Base-by-base conservation (phyloP, 2,329 filamentous ascomycete species). In the Talaromyces sp. region DNA sequence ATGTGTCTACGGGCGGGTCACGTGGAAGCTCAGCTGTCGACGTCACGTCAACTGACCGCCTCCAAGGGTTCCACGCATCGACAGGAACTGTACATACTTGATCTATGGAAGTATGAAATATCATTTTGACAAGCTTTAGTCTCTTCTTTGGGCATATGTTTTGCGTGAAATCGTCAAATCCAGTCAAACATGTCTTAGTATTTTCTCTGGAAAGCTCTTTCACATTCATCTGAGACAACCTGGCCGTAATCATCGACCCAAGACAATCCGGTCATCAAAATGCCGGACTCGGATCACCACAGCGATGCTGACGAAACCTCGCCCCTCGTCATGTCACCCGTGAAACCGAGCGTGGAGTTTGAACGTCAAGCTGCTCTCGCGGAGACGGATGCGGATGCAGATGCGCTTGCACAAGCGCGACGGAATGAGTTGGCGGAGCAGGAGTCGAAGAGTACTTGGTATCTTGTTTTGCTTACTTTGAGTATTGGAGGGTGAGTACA, bases 401-500 rank as follows among this genome's bases (percentile, higher is more conserved):
- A 19, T 29, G 43, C 64, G 67, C 38, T 67, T 65, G 36, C 34
- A 5, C 31, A 60, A 8, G 47, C 15, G 25, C 43, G 62, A 67
- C 61, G 69, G 64, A 17, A 82, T 78, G 63, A 25, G n/a, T 22
- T 63, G 36, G 49, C 53, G 7, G 85, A 92, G 72, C 83, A 86
- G 63, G 73, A 69, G 56, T 72, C 90, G 27, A 96, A 93, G 83
- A 93, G 91, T 77, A 82, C 89, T 54, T 92, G 89, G 88, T 96
- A 96, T 77, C 83, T 98, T 72, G 86, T 96, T 70, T 81, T 97
- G 68, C 81, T 98, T 77, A 97, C 94, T 6, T 83, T 97, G 68
- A 89, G 91, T 74, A 91, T 97, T 70, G 92, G 92, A 67, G 94
- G 87, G 81, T 66, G 49, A 63, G 59, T 62, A 17, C 70, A n/a